Evolutionary conservation across 83 land plant species (phyloP), one percentile per base, ranked within the genome.

Genomic region (Isoetes engelmannii): DNA sequence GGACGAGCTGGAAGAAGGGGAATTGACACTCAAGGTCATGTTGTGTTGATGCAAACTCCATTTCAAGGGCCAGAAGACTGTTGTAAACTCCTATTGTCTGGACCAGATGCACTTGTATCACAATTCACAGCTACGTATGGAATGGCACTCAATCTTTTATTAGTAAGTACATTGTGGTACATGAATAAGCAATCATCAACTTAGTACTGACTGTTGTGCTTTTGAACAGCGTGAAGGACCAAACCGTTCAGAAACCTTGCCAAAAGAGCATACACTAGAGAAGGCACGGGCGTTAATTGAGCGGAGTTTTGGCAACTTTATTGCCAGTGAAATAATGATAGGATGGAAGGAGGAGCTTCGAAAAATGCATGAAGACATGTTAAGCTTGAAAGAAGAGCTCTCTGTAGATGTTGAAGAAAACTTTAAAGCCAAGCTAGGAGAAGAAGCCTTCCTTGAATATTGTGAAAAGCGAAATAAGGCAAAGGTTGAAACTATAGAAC

Each of bases 1-100:
- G 99, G 99, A 5, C 78, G 99, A 53, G 92, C 99, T 63, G 99
- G 99, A n/a, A 83, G 99, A 45, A 86, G 99, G 77, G 99, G 99
- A 53, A 86, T 86, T 73, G 99, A 94, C 77, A 75, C 84, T 41
- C 82, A 59, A 44, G 99, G 99, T 41, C 89, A 94, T 81, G 96
- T 76, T 17, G 96, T 94, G 37, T 73, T 88, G 60, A 71, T 90
- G 61, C 99, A 94, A 71, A 90, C 96, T 67, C 99, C 96, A 45
- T 90, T 83, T 81, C 89, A 90, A 80, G 99, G 99, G 65, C 89
- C 99, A 70, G 97, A 90, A 74, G 90, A 90, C 63, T 84, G 87
- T 69, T 90, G 89, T 85, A 92, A 85, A 77, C 72, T 94, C 71
- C 84, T 94, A 13, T 87, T 84, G 77, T 72, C 90, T 71, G 99